These are phyloP conservation scores for Apiotrichum akiyoshidainum DNA, from an alignment of 1,284 basidiomycete genomes.

Conservation along the genomic window DNA sequence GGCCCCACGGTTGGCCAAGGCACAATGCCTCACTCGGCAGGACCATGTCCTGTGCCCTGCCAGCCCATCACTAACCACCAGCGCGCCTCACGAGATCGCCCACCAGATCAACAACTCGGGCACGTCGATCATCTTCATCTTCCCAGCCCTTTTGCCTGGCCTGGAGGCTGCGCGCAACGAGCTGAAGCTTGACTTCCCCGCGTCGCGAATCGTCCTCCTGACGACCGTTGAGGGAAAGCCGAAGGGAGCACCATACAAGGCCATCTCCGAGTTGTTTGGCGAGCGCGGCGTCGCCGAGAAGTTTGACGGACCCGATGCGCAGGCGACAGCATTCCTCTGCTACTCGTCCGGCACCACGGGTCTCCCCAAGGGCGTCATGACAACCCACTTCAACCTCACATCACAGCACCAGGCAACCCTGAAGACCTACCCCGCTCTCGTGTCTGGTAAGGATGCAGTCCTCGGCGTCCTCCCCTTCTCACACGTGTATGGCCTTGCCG, in stretches of 20 bases:
- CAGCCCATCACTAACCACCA: slow-evolving; percentile 54
- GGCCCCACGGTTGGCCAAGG: slow-evolving; percentile 11
- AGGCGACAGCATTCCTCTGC: slow-evolving; percentile 52
- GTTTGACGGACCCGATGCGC: slow-evolving; percentile 11
- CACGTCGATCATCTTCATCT: slow-evolving; percentile 59
- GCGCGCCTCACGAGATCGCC: slow-evolving; percentile 12
- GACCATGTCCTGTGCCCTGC: slow-evolving; percentile 20
- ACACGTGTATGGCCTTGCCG: slow-evolving; percentile 18
- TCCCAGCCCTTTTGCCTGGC: slow-evolving; percentile 55
- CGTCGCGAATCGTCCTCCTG: slow-evolving; percentile 33
- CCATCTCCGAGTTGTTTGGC: slow-evolving; percentile 7
- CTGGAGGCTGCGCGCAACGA: slow-evolving; percentile 26
- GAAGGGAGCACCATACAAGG: neutral
- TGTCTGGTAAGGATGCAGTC: slow-evolving; percentile 5
- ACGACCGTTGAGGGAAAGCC: neutral
- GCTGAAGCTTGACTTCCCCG: neutral
- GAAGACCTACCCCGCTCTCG: neutral
- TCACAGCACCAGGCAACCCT: slow-evolving; percentile 3
- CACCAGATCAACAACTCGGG: slow-evolving; percentile 55
- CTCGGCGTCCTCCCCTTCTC: slow-evolving; percentile 17
- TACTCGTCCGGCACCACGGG: slow-evolving; percentile 64
- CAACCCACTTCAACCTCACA: slow-evolving; percentile 33
- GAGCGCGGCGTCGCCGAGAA: slow-evolving; percentile 9
- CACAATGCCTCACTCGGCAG: slow-evolving; percentile 67
- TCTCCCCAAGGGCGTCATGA: slow-evolving; percentile 50